Evolutionary conservation across 108 stramenopile genomes (phyloP), one percentile per base, ranked within the genome.

Genomic region (Cyclotella kingstonii): DNA sequence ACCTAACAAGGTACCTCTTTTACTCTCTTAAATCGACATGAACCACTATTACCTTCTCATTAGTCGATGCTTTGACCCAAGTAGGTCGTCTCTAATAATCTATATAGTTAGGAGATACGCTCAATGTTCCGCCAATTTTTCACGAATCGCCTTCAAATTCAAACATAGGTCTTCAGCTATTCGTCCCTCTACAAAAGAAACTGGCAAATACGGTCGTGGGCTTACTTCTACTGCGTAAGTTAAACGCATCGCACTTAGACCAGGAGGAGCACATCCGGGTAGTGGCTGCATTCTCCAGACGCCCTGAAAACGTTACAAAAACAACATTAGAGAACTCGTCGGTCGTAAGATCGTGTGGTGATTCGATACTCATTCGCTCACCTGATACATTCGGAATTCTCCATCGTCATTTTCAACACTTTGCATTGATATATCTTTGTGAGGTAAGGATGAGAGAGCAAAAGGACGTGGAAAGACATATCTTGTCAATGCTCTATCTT

Each of bases 261-360:
- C 90, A 1, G 76, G 71, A 12, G 84, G 83, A 1, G 86, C 78
- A 59, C 93, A 95, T 9, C 87, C 87, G 4, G 89, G 86, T 34
- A 95, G 54, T 2, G 90, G 86, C 59, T 95, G 94, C 89, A 91
- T 87, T 35, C 90, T 55, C 94, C 94, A 95, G 10, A 95, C 85
- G 26, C 94, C 94, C 73, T 56, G 21, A 27, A 40, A 40, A 42
- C 5, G 9, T 38, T 27, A 11, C 31, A 54, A 35, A 19, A 54
- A 54, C 35, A 38, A 21, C 19, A 21, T 1, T 12, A 54, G 0
- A 3, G 14, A 4, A 22, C 33, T 38, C 18, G 35, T 18, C 34
- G 23, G 3, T n/a, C 7, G 34, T 2, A 5, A 33, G 39, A 40
- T 15, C 15, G 18, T 36, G n/a, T n/a, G n/a, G n/a, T n/a, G n/a